Percentiles rank a stretch among this genome's conserved stretches.
Evolutionary conservation across 805 yeast genomes (phyloP).

Genomic region (Zygosaccharomyces kombuchaensis): DNA sequence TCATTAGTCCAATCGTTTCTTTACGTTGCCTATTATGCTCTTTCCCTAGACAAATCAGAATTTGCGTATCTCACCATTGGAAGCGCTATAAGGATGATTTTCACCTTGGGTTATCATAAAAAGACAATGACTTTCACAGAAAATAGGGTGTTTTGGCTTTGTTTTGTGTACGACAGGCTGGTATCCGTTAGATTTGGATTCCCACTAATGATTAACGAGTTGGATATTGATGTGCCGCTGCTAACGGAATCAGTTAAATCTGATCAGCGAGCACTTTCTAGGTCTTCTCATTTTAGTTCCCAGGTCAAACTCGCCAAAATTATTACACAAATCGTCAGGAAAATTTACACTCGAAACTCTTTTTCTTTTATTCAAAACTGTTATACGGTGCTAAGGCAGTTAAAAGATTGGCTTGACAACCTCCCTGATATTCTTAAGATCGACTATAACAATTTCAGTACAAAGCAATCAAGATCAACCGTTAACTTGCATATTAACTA

Average conservation of each 20-base stretch:
- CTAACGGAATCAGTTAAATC: slow-evolving; percentile 6
- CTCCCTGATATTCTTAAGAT: slow-evolving; percentile 15
- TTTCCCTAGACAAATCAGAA: slow-evolving; percentile 16
- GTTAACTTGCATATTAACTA: slow-evolving; percentile 21
- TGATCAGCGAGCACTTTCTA: slow-evolving; percentile 8
- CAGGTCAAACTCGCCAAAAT: slow-evolving; percentile 20
- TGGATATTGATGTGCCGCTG: slow-evolving; percentile 17
- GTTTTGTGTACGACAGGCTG: slow-evolving; percentile 20
- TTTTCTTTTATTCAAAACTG: slow-evolving; percentile 20
- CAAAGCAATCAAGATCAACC: slow-evolving; percentile 15
- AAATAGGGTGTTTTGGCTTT: slow-evolving; percentile 21
- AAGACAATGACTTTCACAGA: slow-evolving; percentile 6
- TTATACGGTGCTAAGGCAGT: slow-evolving; percentile 12
- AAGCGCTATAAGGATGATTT: slow-evolving; percentile 16
- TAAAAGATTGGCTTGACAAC: slow-evolving; percentile 17
- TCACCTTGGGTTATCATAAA: slow-evolving; percentile 17
- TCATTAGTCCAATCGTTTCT: slow-evolving; percentile 18
- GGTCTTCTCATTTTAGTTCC: slow-evolving; percentile 17
- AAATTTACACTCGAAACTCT: slow-evolving; percentile 19
- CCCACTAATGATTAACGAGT: slow-evolving; percentile 18
- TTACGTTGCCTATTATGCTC: slow-evolving; percentile 18
- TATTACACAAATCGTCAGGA: slow-evolving; percentile 16
- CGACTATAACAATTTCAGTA: slow-evolving; percentile 13
- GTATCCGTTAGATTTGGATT: slow-evolving; percentile 20
- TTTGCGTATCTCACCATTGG: slow-evolving; percentile 18